A percentile compares a stretch with the other conserved stretches of the same genome.
phyloP scores from a whole-genome alignment of 1,284 basidiomycete genomes.

The Volvariella surrecta region DNA sequence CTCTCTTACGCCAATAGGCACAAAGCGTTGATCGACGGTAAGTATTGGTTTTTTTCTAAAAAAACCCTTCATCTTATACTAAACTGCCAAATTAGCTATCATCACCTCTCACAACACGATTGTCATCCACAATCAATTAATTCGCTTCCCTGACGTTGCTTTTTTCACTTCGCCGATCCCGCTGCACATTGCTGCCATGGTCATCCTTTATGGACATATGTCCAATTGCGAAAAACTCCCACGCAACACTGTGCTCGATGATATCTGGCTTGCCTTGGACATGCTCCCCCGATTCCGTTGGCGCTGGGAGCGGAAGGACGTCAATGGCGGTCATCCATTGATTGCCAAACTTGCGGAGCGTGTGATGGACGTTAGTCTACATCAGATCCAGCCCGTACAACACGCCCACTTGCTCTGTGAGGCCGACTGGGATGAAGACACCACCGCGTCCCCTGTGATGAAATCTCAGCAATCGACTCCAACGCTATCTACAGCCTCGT shows the following conservation, averaged over 20 bases:
- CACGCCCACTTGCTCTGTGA: slow-evolving; percentile 56
- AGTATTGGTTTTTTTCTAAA: slow-evolving; percentile 15
- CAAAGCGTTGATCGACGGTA: slow-evolving; percentile 68
- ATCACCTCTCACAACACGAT: slow-evolving; percentile 79
- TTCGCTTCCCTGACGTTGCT: slow-evolving; percentile 71
- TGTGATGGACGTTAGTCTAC: slow-evolving; percentile 61
- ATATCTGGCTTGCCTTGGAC: slow-evolving; percentile 75
- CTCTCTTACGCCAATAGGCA: slow-evolving; percentile 53
- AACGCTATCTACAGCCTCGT: slow-evolving; percentile 23
- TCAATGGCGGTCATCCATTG: slow-evolving; percentile 69
- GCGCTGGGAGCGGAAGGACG: slow-evolving; percentile 79
- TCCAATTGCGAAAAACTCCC: slow-evolving; percentile 60
- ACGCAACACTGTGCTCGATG: slow-evolving; percentile 58
- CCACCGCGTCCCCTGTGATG: slow-evolving; percentile 19
- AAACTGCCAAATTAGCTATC: slow-evolving; percentile 34
- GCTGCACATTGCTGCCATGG: slow-evolving; percentile 79
- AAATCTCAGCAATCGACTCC: slow-evolving; percentile 39
- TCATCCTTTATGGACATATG: slow-evolving; percentile 78
- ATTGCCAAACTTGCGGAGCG: slow-evolving; percentile 72
- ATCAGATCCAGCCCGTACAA: slow-evolving; percentile 46
- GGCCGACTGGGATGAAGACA: slow-evolving; percentile 59
- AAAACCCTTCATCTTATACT: slow-evolving; percentile 17
- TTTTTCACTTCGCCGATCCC: slow-evolving; percentile 83
- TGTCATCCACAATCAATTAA: slow-evolving; percentile 70
- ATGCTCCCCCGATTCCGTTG: slow-evolving; percentile 80